Evolutionary conservation across 345 rosid species (phyloP).

Genomic region (Populus nigra): DNA sequence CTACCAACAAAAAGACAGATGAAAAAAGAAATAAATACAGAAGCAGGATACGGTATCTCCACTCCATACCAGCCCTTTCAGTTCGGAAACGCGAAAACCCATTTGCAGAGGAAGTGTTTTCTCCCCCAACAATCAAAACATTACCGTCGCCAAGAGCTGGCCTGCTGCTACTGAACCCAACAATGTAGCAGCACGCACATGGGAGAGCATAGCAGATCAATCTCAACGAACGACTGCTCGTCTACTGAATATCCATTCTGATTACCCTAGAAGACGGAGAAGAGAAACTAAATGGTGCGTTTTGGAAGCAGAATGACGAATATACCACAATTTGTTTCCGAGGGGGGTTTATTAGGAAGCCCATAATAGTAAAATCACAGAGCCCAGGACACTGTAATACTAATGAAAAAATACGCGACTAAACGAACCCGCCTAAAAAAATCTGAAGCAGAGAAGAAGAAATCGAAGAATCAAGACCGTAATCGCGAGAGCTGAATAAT

Average conservation of each 20-base stretch:
- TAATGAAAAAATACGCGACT: too few species aligned
- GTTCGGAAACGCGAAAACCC: constrained; percentile 57
- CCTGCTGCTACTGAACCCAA: not conserved
- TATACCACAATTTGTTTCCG: not conserved
- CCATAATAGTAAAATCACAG: not conserved
- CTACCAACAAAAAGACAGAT: not conserved
- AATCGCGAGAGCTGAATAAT: too few species aligned
- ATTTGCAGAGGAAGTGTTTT: constrained; percentile 54
- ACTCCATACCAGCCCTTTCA: constrained; percentile 88
- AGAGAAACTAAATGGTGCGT: not conserved
- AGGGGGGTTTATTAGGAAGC: not conserved
- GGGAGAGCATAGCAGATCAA: not conserved
- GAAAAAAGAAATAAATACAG: constrained; percentile 55
- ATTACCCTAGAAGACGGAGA: not conserved
- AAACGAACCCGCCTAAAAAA: too few species aligned
- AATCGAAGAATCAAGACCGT: too few species aligned
- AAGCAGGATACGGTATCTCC: constrained; percentile 98
- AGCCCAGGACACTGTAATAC: not conserved
- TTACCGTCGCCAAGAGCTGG: constrained; percentile 9
- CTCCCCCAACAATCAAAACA: constrained; percentile 54
- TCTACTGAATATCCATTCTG: too few species aligned
- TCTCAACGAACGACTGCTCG: not conserved
- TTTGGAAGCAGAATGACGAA: not conserved
- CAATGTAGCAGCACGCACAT: not conserved
- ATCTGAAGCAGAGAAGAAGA: too few species aligned